Conservation (phyloP, 805 yeast genomes). For the Candida boleticola region DNA sequence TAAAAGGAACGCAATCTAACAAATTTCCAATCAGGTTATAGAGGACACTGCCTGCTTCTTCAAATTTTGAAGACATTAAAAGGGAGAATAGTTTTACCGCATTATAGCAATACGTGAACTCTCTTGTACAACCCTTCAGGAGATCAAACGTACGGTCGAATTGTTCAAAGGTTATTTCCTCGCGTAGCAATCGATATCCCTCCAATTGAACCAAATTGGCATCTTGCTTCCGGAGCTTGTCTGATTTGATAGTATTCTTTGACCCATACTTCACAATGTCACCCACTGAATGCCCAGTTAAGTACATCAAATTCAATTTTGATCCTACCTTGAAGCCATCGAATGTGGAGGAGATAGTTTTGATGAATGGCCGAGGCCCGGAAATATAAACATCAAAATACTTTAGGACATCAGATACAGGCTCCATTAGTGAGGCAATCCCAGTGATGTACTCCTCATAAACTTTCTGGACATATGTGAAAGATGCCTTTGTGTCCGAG, state of each 20-base stretch:
- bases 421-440: slow-evolving; percentile 42
- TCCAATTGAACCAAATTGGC: slow-evolving; percentile 6
- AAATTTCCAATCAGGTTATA: slow-evolving; percentile 15
- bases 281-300: slow-evolving; percentile 14
- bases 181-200: slow-evolving; percentile 8
- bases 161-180: slow-evolving; percentile 10
- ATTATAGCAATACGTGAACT: slow-evolving; percentile 11
- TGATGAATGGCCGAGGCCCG: slow-evolving; percentile 13
- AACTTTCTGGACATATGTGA: slow-evolving; percentile 34
- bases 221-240: not conserved
- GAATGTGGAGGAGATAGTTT: slow-evolving; percentile 3
- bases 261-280: slow-evolving; percentile 2
- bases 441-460: slow-evolving; percentile 42
- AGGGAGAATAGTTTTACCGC: slow-evolving; percentile 11
- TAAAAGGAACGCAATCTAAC: slow-evolving; percentile 19
- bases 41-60: slow-evolving; percentile 15
- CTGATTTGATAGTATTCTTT: not conserved
- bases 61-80: slow-evolving; percentile 13
- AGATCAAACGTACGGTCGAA: slow-evolving; percentile 3
- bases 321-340: slow-evolving; percentile 12
- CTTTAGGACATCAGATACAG: slow-evolving; percentile 32
- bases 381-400: slow-evolving; percentile 17
- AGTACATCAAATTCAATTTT: slow-evolving; percentile 12
- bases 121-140: slow-evolving; percentile 5
- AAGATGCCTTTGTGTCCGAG: slow-evolving; percentile 27